phyloP scores from a whole-genome alignment of 2,329 filamentous ascomycete species.

The Thermoascus crustaceus region DNA sequence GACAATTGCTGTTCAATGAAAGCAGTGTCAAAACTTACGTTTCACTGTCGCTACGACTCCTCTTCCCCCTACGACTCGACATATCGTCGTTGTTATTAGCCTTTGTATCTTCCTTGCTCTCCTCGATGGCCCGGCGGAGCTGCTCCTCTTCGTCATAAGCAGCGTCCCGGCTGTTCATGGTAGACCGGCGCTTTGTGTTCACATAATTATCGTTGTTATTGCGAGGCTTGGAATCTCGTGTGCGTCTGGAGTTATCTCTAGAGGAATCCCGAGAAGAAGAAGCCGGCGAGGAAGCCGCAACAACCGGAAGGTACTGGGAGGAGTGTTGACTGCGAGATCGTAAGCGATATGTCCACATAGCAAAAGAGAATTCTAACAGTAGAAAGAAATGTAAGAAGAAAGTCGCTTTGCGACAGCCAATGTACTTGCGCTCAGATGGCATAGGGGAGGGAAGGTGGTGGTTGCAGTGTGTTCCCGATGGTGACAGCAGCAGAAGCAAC shows the following conservation, averaged over 20 bases:
- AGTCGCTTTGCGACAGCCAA: background rate
- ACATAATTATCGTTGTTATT: conserved; percentile 47
- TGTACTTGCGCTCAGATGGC: too few species aligned
- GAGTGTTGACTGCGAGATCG: conserved; percentile 47
- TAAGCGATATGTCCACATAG: conserved; percentile 21
- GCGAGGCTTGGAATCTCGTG: conserved; percentile 37
- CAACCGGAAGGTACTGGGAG: conserved; percentile 56
- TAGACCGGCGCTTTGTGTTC: conserved; percentile 76
- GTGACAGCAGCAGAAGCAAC: background rate
- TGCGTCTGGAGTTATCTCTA: conserved; percentile 29
- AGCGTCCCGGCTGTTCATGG: conserved; percentile 93
- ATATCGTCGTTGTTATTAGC: conserved; percentile 44
- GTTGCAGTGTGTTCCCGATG: too few species aligned
- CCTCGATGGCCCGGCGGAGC: conserved; percentile 80
- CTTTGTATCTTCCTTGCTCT: conserved; percentile 75
- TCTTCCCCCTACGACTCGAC: conserved; percentile 61
- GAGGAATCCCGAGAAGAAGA: conserved; percentile 38
- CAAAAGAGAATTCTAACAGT: background rate
- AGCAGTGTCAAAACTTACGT: conserved; percentile 57
- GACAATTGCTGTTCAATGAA: too few species aligned
- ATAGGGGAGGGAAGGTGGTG: too few species aligned
- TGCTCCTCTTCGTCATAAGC: conserved; percentile 94
- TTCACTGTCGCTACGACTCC: conserved; percentile 84
- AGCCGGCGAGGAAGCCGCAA: conserved; percentile 39
- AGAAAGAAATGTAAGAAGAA: background rate